A percentile compares a stretch with the other conserved stretches of the same genome.
phyloP scores from a whole-genome alignment of 306 rosid genomes.

The Castanea crenata region DNA sequence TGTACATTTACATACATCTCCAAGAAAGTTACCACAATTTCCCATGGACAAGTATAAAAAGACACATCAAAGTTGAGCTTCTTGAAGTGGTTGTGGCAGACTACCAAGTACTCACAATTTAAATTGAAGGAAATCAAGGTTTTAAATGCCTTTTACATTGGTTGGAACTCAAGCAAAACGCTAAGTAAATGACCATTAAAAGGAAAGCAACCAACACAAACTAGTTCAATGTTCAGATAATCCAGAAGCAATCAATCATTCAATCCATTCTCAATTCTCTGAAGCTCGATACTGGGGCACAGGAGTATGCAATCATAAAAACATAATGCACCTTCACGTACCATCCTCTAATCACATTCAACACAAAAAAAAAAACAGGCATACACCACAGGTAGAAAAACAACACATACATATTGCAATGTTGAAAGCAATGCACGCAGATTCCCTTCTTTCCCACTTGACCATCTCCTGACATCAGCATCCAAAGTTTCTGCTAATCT shows the following conservation, averaged over 20 bases:
- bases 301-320: neutral
- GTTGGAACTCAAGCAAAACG: neutral
- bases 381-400: slow-evolving; percentile 4
- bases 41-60: neutral
- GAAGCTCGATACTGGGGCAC: neutral
- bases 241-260: slow-evolving; percentile 7
- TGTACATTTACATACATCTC: neutral
- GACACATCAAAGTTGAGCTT: slow-evolving; percentile 1
- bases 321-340: neutral
- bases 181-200: neutral
- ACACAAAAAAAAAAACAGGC: neutral
- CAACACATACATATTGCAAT: slow-evolving; percentile 88
- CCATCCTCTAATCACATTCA: slow-evolving; percentile 1
- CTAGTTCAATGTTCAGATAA: neutral
- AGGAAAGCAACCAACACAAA: neutral
- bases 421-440: slow-evolving; percentile 97
- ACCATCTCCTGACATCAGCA: slow-evolving; percentile 97
- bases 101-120: neutral
- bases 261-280: slow-evolving; percentile 11
- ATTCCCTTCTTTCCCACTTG: slow-evolving; percentile 97
- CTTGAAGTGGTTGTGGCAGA: neutral
- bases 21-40: neutral
- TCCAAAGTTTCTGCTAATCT: slow-evolving; percentile 91
- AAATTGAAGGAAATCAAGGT: neutral
- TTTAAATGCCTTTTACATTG: neutral